A percentile compares a stretch with the other conserved stretches of the same genome.
These are phyloP conservation scores for Dentipellis sp. DNA, from an alignment of 768 basidiomycete species.

Conservation along the genomic window DNA sequence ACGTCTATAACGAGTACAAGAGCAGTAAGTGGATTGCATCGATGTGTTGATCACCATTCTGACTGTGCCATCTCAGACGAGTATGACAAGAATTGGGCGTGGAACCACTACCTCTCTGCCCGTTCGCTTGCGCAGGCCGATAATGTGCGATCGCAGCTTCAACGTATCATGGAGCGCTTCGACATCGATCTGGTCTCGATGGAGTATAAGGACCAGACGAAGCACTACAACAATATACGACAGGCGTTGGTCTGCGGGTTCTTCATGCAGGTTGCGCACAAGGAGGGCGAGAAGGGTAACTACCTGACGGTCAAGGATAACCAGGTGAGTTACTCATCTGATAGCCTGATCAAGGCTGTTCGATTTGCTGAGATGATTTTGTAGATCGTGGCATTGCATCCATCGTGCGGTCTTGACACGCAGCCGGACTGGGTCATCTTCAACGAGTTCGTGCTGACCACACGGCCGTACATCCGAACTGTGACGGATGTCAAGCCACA, in stretches of 20 bases:
- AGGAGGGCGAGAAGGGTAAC: conserved; percentile 81
- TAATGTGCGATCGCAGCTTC: conserved; percentile 84
- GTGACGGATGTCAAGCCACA: conserved; percentile 82
- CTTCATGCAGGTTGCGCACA: conserved; percentile 98
- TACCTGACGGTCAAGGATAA: conserved; percentile 95
- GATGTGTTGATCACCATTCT: neutral
- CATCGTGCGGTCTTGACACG: conserved; percentile 79
- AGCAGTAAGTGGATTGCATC: conserved; percentile 43
- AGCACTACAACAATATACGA: conserved; percentile 62
- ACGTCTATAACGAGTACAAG: conserved; percentile 91
- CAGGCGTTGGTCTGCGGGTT: conserved; percentile 85
- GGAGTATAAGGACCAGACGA: conserved; percentile 41
- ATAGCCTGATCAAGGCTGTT: neutral
- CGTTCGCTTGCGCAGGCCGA: conserved; percentile 86
- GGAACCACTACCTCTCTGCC: conserved; percentile 79
- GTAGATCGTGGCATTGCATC: conserved; percentile 68
- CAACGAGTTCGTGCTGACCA: conserved; percentile 93
- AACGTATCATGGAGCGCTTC: conserved; percentile 85
- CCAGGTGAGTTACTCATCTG: conserved; percentile 41
- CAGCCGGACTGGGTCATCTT: conserved; percentile 90
- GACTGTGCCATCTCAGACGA: conserved; percentile 37
- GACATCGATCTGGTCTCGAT: conserved; percentile 70
- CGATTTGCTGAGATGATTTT: neutral
- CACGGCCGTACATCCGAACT: conserved; percentile 81
- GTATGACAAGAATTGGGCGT: conserved; percentile 81